These are phyloP conservation scores for Durusdinium trenchii DNA, from an alignment of 73 alveolate species.

Conservation along the genomic window DNA sequence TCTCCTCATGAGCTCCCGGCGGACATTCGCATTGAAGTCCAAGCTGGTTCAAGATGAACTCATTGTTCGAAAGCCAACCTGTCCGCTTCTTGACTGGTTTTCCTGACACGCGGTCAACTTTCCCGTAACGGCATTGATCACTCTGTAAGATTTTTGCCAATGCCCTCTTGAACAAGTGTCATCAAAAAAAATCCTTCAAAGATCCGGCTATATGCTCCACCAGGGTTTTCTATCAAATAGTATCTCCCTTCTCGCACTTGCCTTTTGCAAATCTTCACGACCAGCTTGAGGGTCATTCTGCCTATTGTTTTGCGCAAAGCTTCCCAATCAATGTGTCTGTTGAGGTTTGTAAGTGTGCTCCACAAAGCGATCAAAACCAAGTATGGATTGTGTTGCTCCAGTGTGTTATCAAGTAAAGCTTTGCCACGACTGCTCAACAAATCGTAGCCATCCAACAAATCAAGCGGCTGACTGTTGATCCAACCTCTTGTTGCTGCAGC, in stretches of 20 bases:
- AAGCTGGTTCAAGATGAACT: not conserved
- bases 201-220: not conserved
- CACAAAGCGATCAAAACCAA: not conserved
- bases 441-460: not conserved
- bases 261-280: not conserved
- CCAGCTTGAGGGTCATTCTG: not conserved
- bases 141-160: not conserved
- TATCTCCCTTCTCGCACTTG: not conserved
- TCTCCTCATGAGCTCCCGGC: not conserved
- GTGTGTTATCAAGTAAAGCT: not conserved
- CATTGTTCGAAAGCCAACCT: not conserved
- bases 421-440: not conserved
- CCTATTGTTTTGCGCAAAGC: not conserved
- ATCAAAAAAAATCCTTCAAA: not conserved
- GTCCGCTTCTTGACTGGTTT: not conserved
- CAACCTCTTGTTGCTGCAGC: not conserved
- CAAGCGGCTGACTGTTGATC: not conserved
- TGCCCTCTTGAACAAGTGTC: not conserved
- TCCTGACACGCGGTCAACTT: too few relatives aligned
- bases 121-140: not conserved
- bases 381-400: not conserved
- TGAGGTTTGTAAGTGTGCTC: not conserved
- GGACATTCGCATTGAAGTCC: not conserved
- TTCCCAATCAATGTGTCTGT: not conserved
- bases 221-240: conserved; percentile 21